A percentile compares a stretch with the other conserved stretches of the same genome.
Evolutionary conservation across 1,284 basidiomycete genomes (phyloP).

Genomic region (Takashimella koratensis): DNA sequence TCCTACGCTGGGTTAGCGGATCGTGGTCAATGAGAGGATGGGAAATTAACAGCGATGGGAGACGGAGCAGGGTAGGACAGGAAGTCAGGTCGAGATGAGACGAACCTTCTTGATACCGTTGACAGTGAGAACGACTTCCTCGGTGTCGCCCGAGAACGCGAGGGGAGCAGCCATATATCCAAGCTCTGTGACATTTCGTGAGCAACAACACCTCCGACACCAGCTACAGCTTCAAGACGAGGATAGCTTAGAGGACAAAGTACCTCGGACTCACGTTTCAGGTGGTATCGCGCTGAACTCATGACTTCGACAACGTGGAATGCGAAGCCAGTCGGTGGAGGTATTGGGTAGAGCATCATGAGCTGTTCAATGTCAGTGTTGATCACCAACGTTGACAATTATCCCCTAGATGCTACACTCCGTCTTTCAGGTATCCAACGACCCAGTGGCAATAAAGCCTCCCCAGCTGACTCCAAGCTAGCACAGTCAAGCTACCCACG

Average conservation of each 20-base stretch:
- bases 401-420: too few relatives aligned
- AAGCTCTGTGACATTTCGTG: conserved; percentile 55
- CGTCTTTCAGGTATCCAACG: background rate
- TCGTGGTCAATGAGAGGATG: too few relatives aligned
- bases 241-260: too few relatives aligned
- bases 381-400: background rate
- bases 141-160: conserved; percentile 89
- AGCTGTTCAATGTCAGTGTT: too few relatives aligned
- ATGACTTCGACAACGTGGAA: conserved; percentile 98
- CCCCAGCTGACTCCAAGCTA: conserved; percentile 4
- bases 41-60: background rate
- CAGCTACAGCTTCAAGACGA: too few relatives aligned
- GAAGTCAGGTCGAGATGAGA: too few relatives aligned
- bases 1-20: conserved; percentile 57
- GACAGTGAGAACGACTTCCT: conserved; percentile 95
- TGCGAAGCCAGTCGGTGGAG: conserved; percentile 54
- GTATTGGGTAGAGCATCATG: conserved; percentile 52
- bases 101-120: conserved; percentile 95
- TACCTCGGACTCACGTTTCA: conserved; percentile 67
- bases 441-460: too few relatives aligned
- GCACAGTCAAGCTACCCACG: background rate
- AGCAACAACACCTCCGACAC: too few relatives aligned
- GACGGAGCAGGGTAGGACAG: conserved; percentile 7
- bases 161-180: conserved; percentile 93
- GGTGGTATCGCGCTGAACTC: conserved; percentile 84